Evolutionary conservation across 2,329 filamentous ascomycete species (phyloP).

Genomic region (Diaporthe citriasiana): DNA sequence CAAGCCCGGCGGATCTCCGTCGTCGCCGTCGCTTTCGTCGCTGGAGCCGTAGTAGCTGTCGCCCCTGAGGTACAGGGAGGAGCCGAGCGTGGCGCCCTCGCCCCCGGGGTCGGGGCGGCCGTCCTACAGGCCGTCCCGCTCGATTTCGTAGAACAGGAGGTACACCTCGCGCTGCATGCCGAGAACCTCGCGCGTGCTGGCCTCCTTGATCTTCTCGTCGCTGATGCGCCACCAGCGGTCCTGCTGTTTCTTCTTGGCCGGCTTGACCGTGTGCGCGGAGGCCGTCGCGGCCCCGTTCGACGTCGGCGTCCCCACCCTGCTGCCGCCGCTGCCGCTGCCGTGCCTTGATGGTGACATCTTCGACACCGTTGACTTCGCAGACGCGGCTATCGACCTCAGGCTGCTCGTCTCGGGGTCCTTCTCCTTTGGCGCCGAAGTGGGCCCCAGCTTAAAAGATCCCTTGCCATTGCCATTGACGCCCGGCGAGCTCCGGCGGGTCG

Average conservation of each 20-base stretch:
- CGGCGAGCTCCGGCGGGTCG: constrained; percentile 33
- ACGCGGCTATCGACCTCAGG: constrained; percentile 69
- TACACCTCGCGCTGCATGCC: constrained; percentile 97
- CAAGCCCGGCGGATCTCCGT: not conserved
- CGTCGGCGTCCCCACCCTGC: constrained; percentile 43
- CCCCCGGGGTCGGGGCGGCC: constrained; percentile 7
- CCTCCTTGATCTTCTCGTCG: constrained; percentile 95
- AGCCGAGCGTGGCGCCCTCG: constrained; percentile 24
- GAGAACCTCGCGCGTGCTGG: constrained; percentile 91
- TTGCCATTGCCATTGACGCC: constrained; percentile 32
- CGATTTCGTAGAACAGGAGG: constrained; percentile 93
- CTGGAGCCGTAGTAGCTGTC: constrained; percentile 4
- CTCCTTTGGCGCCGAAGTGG: constrained; percentile 48
- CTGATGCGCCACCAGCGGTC: constrained; percentile 98
- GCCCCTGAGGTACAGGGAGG: constrained; percentile 17
- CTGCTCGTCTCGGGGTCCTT: constrained; percentile 64
- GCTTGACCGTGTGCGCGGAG: constrained; percentile 43
- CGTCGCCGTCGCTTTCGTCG: not conserved
- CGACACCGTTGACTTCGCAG: constrained; percentile 68
- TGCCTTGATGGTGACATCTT: constrained; percentile 58
- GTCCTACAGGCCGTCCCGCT: constrained; percentile 58
- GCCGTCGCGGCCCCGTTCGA: constrained; percentile 45
- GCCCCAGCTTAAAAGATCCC: constrained; percentile 5
- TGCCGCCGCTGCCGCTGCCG: constrained; percentile 49
- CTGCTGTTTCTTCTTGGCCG: constrained; percentile 64